A percentile compares a stretch with the other conserved stretches of the same genome.
Evolutionary conservation across 768 basidiomycete species (phyloP).

Genomic region (Boletus eberwhitei): DNA sequence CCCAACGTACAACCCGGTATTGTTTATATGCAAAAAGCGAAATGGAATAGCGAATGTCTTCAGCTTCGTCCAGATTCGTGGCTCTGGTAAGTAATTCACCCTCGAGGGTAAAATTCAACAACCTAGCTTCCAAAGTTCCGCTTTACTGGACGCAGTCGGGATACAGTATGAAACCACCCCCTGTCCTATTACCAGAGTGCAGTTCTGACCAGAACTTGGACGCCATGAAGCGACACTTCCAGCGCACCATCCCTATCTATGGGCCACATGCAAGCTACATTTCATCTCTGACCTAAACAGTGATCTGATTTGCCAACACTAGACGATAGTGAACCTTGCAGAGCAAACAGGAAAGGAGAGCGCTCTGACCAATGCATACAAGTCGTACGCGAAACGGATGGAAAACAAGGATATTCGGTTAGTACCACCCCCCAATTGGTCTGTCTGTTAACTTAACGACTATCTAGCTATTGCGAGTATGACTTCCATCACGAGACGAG

Average conservation of each 20-base stretch:
- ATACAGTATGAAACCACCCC: constrained; percentile 84
- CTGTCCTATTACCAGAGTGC: constrained; percentile 67
- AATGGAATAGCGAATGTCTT: constrained; percentile 76
- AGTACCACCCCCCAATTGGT: constrained; percentile 17
- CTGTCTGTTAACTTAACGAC: neutral
- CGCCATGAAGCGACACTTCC: constrained; percentile 71
- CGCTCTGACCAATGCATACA: constrained; percentile 72
- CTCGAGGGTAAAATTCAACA: neutral
- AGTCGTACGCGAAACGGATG: constrained; percentile 60
- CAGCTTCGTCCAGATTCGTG: constrained; percentile 86
- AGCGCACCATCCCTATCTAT: constrained; percentile 60
- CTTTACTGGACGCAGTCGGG: constrained; percentile 91
- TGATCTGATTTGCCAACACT: constrained; percentile 3
- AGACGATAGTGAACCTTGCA: constrained; percentile 87
- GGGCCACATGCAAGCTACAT: constrained; percentile 65
- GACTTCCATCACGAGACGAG: constrained; percentile 93
- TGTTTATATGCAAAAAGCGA: constrained; percentile 43
- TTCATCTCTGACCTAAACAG: neutral
- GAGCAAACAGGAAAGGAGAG: constrained; percentile 90
- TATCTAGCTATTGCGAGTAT: constrained; percentile 68
- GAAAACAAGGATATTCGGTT: constrained; percentile 55
- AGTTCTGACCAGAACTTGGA: constrained; percentile 71
- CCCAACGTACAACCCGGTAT: neutral
- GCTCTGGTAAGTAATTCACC: constrained; percentile 61
- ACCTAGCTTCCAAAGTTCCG: constrained; percentile 55